Base-by-base conservation (phyloP, 2,329 filamentous ascomycete genomes). In the Diaporthe eres region DNA sequence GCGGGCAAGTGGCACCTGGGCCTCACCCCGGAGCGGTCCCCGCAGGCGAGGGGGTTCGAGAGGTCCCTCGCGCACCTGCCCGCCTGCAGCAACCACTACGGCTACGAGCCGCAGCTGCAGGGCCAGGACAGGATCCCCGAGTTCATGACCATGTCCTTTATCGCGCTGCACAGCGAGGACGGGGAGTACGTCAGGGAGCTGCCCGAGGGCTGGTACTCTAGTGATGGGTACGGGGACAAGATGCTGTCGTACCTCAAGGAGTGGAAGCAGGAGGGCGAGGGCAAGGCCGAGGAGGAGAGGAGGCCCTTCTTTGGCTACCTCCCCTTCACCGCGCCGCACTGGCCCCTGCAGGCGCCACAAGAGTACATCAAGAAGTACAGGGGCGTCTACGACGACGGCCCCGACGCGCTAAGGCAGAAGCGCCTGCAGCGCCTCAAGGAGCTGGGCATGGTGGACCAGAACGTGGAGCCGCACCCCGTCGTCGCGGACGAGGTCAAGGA, bases 241-340 rank as follows among this genome's bases (percentile, higher is more conserved):
- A 86, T 91, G 84, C 78, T 90, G 9, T 78, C 85, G 22, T 90
- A 90, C 71, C 82, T 91, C 1, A 82, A 84, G 49, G 87, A 89
- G 67, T 86, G 89, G 82, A 86, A 80, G 76, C 82, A 79, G 76
- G 82, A 75, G 8, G 79, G 79, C 1, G 80, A 83, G 17, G 71
- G 34, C 39, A 53, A 65, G n/a, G 25, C 65, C 12, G 65, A 55
- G 31, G 65, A 55, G 12, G 55, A 71, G 3, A 78, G 82, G 6
- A 77, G 81, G 65, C 88, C 90, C 0, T 92, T 92, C 83, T 92
- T 92, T 78, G 90, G 84, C 2, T 92, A 91, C 79, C 84, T 90
- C 3, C 90, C 90, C 1, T 92, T 92, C 80, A 90, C 90, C 0
- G 91, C 90, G 0, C 90, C 90, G 2, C 90, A 92, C 78, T 92